Conservation (phyloP, 2,329 filamentous ascomycete species). For the Blastomyces parvus region DNA sequence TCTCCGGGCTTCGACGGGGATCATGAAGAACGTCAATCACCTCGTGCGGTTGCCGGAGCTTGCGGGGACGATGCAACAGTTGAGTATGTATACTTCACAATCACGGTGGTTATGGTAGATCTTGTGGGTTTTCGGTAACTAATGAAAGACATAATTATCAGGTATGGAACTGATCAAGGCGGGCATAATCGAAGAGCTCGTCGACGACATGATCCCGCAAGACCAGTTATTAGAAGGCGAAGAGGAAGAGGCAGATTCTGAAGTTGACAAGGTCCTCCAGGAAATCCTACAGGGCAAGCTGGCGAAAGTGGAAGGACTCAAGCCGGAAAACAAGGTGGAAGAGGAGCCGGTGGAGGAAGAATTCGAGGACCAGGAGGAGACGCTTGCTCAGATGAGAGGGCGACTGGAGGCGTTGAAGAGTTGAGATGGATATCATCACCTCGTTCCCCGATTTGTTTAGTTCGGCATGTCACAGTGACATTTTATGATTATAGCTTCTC, state of each 20-base stretch:
- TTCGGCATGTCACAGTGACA: neutral
- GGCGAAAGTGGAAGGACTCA: slow-evolving; percentile 53
- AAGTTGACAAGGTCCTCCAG: slow-evolving; percentile 86
- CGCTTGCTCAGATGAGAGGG: slow-evolving; percentile 89
- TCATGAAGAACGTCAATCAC: slow-evolving; percentile 94
- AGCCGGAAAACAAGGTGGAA: slow-evolving; percentile 34
- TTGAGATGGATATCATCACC: slow-evolving; percentile 34
- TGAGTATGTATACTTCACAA: slow-evolving; percentile 11
- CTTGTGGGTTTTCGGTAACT: slow-evolving; percentile 38
- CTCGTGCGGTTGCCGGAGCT: slow-evolving; percentile 78
- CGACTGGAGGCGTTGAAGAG: slow-evolving; percentile 85
- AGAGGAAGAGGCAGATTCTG: slow-evolving; percentile 66
- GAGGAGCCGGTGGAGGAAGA: slow-evolving; percentile 54
- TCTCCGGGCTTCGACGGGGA: slow-evolving; percentile 73
- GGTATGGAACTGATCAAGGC: slow-evolving; percentile 72
- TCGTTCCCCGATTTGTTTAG: neutral
- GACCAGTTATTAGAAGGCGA: slow-evolving; percentile 60
- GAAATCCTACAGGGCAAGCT: slow-evolving; percentile 81
- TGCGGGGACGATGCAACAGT: slow-evolving; percentile 76
- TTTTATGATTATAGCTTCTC: neutral
- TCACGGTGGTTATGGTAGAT: neutral
- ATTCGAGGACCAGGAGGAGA: slow-evolving; percentile 78
- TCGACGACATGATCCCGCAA: slow-evolving; percentile 71
- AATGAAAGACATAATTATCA: slow-evolving; percentile 2
- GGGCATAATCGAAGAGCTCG: slow-evolving; percentile 96